Evolutionary conservation across 202 grass and related monocot species (phyloP).

Genomic region (Schoenoplectus triqueter): DNA sequence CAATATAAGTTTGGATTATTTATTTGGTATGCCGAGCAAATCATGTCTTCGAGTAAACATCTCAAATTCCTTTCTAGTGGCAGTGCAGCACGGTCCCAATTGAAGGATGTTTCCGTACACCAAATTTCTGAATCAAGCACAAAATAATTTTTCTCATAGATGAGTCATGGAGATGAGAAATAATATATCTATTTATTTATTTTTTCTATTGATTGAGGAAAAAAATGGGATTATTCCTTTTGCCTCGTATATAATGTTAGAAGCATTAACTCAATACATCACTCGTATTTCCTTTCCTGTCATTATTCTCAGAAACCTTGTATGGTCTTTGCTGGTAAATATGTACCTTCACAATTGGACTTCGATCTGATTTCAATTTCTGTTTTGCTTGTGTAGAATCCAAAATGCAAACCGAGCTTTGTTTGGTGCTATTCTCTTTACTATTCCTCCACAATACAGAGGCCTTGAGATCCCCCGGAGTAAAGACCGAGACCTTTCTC

Average conservation of each 20-base stretch:
- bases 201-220: too few species aligned
- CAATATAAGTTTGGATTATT: too few species aligned
- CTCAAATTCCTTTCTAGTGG: too few species aligned
- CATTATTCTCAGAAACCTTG: neutral
- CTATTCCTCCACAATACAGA: neutral
- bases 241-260: neutral
- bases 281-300: neutral
- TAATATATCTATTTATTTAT: too few species aligned
- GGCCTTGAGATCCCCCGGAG: neutral
- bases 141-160: neutral
- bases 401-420: conserved; percentile 9
- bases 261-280: neutral
- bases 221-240: neutral
- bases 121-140: too few species aligned
- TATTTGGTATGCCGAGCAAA: too few species aligned
- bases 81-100: too few species aligned
- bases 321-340: conserved; percentile 3
- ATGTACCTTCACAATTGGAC: neutral
- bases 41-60: too few species aligned
- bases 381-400: conserved; percentile 20
- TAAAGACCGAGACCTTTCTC: conserved; percentile 61
- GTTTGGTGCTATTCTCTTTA: conserved; percentile 29
- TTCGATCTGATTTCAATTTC: conserved; percentile 11
- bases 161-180: too few species aligned
- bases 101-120: too few species aligned